These are phyloP conservation scores for Xerocomus minutiporus DNA, from an alignment of 1,284 basidiomycete species.

Conservation along the genomic window DNA sequence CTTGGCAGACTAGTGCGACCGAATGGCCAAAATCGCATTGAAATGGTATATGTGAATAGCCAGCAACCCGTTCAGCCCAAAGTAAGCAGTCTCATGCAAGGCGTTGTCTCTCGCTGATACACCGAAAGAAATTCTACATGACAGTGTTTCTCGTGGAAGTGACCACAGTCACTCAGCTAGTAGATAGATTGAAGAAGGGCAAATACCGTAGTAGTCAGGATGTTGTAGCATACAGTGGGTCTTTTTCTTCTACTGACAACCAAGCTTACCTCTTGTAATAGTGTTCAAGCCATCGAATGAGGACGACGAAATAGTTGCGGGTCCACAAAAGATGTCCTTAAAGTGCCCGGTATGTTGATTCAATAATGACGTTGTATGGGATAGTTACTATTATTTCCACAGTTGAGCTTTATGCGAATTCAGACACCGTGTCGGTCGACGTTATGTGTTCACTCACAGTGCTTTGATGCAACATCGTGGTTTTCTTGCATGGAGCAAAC, in stretches of 20 bases:
- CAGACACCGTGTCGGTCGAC: slow-evolving; percentile 80
- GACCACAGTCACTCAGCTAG: slow-evolving; percentile 61
- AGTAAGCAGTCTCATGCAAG: slow-evolving; percentile 36
- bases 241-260: not conserved
- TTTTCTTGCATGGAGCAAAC: slow-evolving; percentile 94
- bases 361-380: not conserved
- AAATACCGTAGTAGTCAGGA: slow-evolving; percentile 65
- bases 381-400: slow-evolving; percentile 7
- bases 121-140: slow-evolving; percentile 87
- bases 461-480: slow-evolving; percentile 95
- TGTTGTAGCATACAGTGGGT: slow-evolving; percentile 61
- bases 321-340: slow-evolving; percentile 81
- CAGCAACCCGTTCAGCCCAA: slow-evolving; percentile 71
- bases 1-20: slow-evolving; percentile 58
- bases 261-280: slow-evolving; percentile 31
- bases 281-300: slow-evolving; percentile 59
- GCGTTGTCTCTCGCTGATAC: slow-evolving; percentile 9
- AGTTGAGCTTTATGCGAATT: slow-evolving; percentile 90
- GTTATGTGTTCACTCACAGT: slow-evolving; percentile 87
- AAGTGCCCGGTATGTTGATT: slow-evolving; percentile 78
- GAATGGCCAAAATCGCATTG: slow-evolving; percentile 61
- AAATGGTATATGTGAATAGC: slow-evolving; percentile 89
- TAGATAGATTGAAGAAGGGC: slow-evolving; percentile 62
- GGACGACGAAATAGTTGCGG: slow-evolving; percentile 87
- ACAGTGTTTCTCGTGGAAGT: slow-evolving; percentile 79